Evolutionary conservation across 2,329 filamentous ascomycete species (phyloP).

Genomic region (Ophiostoma fasciatum): DNA sequence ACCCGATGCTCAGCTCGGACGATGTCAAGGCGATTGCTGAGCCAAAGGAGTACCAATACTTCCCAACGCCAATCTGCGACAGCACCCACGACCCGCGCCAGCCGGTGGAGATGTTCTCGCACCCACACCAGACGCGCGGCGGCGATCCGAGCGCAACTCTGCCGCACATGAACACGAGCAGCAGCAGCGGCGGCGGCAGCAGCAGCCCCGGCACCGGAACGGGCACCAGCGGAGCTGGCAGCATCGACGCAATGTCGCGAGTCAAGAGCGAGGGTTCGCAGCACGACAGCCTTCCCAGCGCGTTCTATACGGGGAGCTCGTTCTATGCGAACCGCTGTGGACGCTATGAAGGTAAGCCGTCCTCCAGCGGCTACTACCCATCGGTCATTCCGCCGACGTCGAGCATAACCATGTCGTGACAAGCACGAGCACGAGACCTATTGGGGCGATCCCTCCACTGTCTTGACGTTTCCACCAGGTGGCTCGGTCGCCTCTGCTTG

Average conservation of each 20-base stretch:
- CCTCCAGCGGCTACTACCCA: slow-evolving; percentile 38
- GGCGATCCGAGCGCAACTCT: no score
- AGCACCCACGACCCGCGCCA: slow-evolving; percentile 26
- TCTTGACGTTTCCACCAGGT: background rate
- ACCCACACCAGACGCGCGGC: slow-evolving; percentile 19
- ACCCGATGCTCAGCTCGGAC: slow-evolving; percentile 32
- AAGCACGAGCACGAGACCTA: no score
- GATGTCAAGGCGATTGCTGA: slow-evolving; percentile 34
- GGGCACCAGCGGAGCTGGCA: no score
- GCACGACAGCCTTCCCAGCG: slow-evolving; percentile 31
- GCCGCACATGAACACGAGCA: slow-evolving; percentile 15
- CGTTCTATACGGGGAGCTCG: slow-evolving; percentile 27
- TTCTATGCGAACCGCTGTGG: slow-evolving; percentile 29
- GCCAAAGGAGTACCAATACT: slow-evolving; percentile 40
- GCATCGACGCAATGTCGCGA: slow-evolving; percentile 19
- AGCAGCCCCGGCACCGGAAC: no score
- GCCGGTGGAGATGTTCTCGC: slow-evolving; percentile 34
- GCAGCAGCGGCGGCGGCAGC: no score
- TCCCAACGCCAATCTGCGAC: slow-evolving; percentile 35
- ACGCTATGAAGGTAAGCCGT: slow-evolving; percentile 38
- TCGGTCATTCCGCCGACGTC: slow-evolving; percentile 30
- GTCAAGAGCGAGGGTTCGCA: slow-evolving; percentile 38
- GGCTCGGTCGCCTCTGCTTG: background rate
- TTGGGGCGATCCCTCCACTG: no score
- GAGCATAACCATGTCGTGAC: slow-evolving; percentile 28